Base-by-base conservation (phyloP, 2,329 filamentous ascomycete genomes). In the Exophiala bonariae region DNA sequence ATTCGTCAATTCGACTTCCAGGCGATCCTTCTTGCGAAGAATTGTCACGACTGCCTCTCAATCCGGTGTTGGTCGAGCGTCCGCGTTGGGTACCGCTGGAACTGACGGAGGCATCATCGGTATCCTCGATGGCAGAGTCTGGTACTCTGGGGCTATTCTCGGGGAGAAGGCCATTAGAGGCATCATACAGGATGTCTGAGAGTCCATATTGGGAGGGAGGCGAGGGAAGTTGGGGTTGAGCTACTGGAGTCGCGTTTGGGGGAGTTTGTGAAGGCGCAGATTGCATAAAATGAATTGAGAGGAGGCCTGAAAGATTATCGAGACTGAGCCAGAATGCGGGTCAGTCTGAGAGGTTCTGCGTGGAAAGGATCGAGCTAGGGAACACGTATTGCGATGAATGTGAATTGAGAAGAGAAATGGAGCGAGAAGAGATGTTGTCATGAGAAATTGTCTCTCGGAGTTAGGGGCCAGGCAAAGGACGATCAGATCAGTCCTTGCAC, bases 251-350 rank as follows among this genome's bases (percentile, higher is more conserved):
- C 59, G 65, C 67, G 66, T 70, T 70, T 69, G 72, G 71, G 63
- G 66, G 70, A 65, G 68, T 69, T 70, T 73, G 67, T 63, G 71
- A 61, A 61, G 73, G 68, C 78, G 77, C 80, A 75, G 81, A 67
- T 77, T 81, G 81, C 81, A 85, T 85, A 83, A 77, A 84, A 83
- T 66, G 66, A 51, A 63, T 64, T 66, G 63, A 60, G 58, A 56
- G 59, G 58, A 62, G 49, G 55, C 50, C 55, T 56, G 49, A 41
- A 49, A 55, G 59, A 56, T 58, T 57, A 58, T 61, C 60, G 62
- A 64, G 78, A 82, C 80, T 76, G 80, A 82, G 72, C 79, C 76
- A 75, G 68, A 56, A 52, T 50, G 45, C 72, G 73, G 75, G 60
- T 75, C 76, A 79, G 77, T 74, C 76, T 63, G 59, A 41, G 51